phyloP scores from a whole-genome alignment of 2,329 filamentous ascomycete species.

The Clarireedia hainanense region DNA sequence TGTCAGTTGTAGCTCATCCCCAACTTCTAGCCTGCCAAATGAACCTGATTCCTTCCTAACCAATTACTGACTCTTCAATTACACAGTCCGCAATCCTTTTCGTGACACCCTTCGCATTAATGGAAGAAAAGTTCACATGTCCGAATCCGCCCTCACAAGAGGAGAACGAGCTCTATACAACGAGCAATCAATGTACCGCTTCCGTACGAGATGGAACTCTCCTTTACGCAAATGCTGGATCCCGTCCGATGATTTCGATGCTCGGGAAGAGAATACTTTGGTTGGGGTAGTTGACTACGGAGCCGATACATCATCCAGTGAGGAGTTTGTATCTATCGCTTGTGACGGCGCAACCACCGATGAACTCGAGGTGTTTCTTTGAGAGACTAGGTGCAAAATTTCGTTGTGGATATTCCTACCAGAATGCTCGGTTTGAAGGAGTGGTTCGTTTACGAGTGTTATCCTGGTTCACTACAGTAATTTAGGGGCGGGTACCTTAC shows the following conservation, averaged over 20 bases:
- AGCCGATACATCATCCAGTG: not conserved
- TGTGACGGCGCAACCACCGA: too few species aligned
- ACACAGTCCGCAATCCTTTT: not conserved
- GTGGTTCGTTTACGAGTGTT: too few species aligned
- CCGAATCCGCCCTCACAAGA: not conserved
- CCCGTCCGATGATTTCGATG: not conserved
- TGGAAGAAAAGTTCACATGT: not conserved
- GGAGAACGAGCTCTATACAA: not conserved
- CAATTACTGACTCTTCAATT: not conserved
- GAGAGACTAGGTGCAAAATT: too few species aligned
- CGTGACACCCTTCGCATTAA: not conserved
- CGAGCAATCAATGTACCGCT: not conserved
- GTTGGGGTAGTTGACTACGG: not conserved
- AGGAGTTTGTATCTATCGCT: too few species aligned
- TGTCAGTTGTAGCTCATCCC: too few species aligned
- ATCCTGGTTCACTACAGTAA: too few species aligned
- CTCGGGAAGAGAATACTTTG: not conserved
- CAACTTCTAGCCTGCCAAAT: too few species aligned
- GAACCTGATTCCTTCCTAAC: not conserved
- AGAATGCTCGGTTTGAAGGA: too few species aligned
- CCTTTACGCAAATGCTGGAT: slow-evolving; percentile 1
- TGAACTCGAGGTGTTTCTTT: too few species aligned
- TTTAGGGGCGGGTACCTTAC: too few species aligned
- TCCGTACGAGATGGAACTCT: not conserved
- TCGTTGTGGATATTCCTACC: too few species aligned